Percentiles rank a stretch among this genome's conserved stretches.
These are phyloP conservation scores for Aspergillus carbonarius DNA, from an alignment of 2,329 filamentous ascomycete species.

Conservation along the genomic window DNA sequence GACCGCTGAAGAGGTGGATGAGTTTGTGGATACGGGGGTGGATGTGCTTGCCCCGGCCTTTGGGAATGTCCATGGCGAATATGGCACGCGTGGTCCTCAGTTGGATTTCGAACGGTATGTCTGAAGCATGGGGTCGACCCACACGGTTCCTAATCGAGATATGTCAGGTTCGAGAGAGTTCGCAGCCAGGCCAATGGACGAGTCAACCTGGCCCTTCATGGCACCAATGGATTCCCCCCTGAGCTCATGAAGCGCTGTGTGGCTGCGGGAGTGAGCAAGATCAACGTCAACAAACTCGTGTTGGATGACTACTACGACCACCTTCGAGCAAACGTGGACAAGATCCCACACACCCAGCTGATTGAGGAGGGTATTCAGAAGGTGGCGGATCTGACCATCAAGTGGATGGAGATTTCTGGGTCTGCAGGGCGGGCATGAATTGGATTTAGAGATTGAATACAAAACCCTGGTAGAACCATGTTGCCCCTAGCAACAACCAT, in stretches of 20 bases:
- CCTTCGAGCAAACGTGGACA: conserved; percentile 50
- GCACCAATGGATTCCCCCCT: conserved; percentile 56
- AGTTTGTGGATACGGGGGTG: conserved; percentile 70
- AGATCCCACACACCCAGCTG: conserved; percentile 54
- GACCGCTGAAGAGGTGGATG: conserved; percentile 65
- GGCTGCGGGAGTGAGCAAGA: conserved; percentile 54
- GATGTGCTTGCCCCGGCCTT: conserved; percentile 73
- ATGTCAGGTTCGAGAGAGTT: conserved; percentile 42
- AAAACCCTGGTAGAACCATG: too few species aligned
- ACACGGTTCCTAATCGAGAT: neutral
- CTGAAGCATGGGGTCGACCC: neutral
- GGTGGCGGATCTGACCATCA: conserved; percentile 22
- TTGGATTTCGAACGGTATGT: conserved; percentile 56
- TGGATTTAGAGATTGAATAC: too few species aligned
- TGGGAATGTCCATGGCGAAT: conserved; percentile 73
- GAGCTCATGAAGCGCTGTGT: conserved; percentile 57
- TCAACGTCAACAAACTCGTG: conserved; percentile 58
- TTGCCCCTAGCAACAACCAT: too few species aligned
- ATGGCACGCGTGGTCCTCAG: conserved; percentile 63
- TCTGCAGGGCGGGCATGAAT: conserved; percentile 13
- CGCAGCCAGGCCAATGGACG: conserved; percentile 48
- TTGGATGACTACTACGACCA: conserved; percentile 53
- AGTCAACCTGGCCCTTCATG: conserved; percentile 57
- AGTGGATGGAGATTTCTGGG: conserved; percentile 21
- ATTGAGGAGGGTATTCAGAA: conserved; percentile 49